Base-by-base conservation (phyloP, 768 basidiomycete species). In the Lepiota subincarnata region DNA sequence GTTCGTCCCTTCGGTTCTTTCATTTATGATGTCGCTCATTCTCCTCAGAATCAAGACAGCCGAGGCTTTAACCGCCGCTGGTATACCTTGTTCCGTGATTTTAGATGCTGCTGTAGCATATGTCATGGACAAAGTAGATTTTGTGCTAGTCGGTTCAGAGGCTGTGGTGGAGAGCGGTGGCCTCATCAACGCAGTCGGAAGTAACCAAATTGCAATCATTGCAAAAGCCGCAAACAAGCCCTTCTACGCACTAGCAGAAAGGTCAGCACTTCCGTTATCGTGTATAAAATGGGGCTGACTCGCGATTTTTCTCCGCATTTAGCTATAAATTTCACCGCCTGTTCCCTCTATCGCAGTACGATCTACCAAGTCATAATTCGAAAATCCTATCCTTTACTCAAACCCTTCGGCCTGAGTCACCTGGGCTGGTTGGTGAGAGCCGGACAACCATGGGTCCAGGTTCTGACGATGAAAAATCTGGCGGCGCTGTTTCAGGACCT, bases 101-200 rank as follows among this genome's bases (percentile, higher is more conserved):
- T 81, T 98, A 55, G 97, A 99, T 70, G 92, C 92, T 12, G 94
- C 96, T 1, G 95, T 98, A 3, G 92, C 92, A 36, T 98, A 98
- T 72, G 84, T 92, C 61, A 98, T 99, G 89, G 92, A 96, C 59
- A 87, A 89, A 61, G 92, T 96, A 16, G 92, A 96, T 68, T 89
- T 96, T 67, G 89, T 96, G 46, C 80, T 99, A 44, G 94, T 98
- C 37, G 97, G 97, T 28, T 94, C 94, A 37, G 97, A 99, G 73
- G 97, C 95, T 6, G 95, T 99, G 22, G 96, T 97, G 4, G 97
- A 98, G 70, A 93, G 90, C 57, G 97, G 97, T 40, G 92, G 94
- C 3, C 73, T 92, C 56, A 83, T 95, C 60, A 94, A 94, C 65
- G 91, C 89, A 48, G 89, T 98, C 35, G 96, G 96, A 38, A 93